Percentiles rank a stretch among this genome's conserved stretches.
Evolutionary conservation across 2,329 filamentous ascomycete species (phyloP).

Genomic region (Monilinia fructigena): DNA sequence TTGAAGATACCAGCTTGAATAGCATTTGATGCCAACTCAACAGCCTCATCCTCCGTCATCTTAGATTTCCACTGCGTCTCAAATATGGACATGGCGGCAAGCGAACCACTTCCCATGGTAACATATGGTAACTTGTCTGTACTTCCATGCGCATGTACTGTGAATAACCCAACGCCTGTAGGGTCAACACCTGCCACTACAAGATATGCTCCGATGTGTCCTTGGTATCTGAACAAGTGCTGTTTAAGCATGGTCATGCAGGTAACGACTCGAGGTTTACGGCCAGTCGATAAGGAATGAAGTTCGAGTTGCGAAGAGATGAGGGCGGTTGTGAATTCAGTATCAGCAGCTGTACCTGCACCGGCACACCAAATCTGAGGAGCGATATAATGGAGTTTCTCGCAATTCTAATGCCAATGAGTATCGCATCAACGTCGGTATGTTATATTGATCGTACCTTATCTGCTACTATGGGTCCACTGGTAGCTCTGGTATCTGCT

Average conservation of each 20-base stretch:
- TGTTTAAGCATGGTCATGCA: conserved; percentile 99
- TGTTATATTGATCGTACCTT: conserved; percentile 56
- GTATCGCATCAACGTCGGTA: conserved; percentile 2
- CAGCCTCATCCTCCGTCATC: conserved; percentile 75
- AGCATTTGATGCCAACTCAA: conserved; percentile 78
- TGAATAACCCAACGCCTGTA: conserved; percentile 92
- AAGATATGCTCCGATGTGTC: conserved; percentile 95
- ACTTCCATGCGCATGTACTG: conserved; percentile 95
- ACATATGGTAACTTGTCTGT: conserved; percentile 99
- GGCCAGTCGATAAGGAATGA: conserved; percentile 92
- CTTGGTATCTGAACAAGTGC: conserved; percentile 97
- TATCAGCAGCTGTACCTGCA: conserved; percentile 95
- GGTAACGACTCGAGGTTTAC: conserved; percentile 94
- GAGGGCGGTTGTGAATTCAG: conserved; percentile 97
- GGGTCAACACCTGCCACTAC: conserved; percentile 96
- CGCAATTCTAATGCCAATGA: conserved; percentile 72
- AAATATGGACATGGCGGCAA: conserved; percentile 97
- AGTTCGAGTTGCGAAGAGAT: conserved; percentile 99
- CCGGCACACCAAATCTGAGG: conserved; percentile 99
- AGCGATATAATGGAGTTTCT: conserved; percentile 98
- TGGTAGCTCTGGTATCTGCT: conserved; percentile 95
- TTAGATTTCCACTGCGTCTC: conserved; percentile 90
- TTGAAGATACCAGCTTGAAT: conserved; percentile 98
- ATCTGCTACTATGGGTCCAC: conserved; percentile 96
- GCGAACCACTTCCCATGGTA: conserved; percentile 94